Percentiles rank a stretch among this genome's conserved stretches.
Evolutionary conservation across 2,329 filamentous ascomycete genomes (phyloP).

Genomic region (Diplodia mutila): DNA sequence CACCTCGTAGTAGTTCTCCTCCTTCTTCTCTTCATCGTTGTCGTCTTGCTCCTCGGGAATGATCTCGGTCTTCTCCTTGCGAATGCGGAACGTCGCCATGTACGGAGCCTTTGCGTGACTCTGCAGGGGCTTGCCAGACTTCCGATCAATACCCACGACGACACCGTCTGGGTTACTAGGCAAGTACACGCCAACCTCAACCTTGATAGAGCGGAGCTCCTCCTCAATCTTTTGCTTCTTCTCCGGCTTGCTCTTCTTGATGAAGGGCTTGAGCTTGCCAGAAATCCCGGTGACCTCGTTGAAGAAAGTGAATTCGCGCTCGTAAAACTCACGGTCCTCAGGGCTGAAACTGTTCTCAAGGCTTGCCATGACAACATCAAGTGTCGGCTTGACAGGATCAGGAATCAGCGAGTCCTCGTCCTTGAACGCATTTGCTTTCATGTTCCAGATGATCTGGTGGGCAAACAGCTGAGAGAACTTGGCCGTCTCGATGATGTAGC

Average conservation of each 20-base stretch:
- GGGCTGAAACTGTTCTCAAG: slow-evolving; percentile 81
- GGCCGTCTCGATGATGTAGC: slow-evolving; percentile 95
- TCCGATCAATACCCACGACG: slow-evolving; percentile 96
- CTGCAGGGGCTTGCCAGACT: slow-evolving; percentile 95
- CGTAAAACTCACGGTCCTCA: slow-evolving; percentile 83
- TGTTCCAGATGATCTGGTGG: slow-evolving; percentile 99
- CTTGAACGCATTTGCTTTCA: slow-evolving; percentile 98
- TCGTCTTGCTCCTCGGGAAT: slow-evolving; percentile 54
- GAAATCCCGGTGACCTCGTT: slow-evolving; percentile 95
- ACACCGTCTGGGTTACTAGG: slow-evolving; percentile 96
- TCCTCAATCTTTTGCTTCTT: slow-evolving; percentile 99
- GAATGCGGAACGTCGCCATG: slow-evolving; percentile 98
- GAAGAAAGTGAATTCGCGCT: slow-evolving; percentile 97
- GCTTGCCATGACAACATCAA: slow-evolving; percentile 85
- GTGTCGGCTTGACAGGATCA: slow-evolving; percentile 87
- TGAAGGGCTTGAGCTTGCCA: slow-evolving; percentile 90
- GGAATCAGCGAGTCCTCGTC: slow-evolving; percentile 91
- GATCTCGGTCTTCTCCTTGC: slow-evolving; percentile 67
- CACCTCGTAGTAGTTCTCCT: slow-evolving; percentile 74
- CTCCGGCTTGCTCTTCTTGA: slow-evolving; percentile 89
- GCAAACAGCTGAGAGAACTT: slow-evolving; percentile 98
- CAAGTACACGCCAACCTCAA: slow-evolving; percentile 95
- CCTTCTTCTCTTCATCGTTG: slow-evolving; percentile 30
- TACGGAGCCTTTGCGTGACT: slow-evolving; percentile 98
- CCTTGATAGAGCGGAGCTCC: slow-evolving; percentile 93